Evolutionary conservation across 495 filamentous ascomycete species (phyloP).

Genomic region (Stereocaulon alpinum): DNA sequence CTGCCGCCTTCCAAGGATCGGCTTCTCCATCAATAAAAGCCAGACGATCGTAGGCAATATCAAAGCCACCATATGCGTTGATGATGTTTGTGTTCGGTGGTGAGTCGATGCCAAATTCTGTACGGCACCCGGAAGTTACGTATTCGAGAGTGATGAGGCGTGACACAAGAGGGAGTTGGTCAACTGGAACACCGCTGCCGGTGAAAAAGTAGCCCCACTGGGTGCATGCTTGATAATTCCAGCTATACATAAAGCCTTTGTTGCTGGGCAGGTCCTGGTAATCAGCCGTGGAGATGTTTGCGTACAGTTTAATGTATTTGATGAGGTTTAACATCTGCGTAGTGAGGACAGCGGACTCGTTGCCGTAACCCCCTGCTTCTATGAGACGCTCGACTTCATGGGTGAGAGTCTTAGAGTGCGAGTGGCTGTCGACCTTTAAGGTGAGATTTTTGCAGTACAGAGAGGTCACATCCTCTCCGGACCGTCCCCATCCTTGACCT

Average conservation of each 20-base stretch:
- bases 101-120: slow-evolving; percentile 52
- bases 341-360: slow-evolving; percentile 37
- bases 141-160: slow-evolving; percentile 49
- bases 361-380: slow-evolving; percentile 43
- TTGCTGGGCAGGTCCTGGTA: too few relatives aligned
- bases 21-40: slow-evolving; percentile 57
- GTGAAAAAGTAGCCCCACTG: slow-evolving; percentile 65
- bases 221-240: slow-evolving; percentile 47
- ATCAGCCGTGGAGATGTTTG: too few relatives aligned
- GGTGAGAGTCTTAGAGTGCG: too few relatives aligned
- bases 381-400: slow-evolving; percentile 36
- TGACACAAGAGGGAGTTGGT: slow-evolving; percentile 53
- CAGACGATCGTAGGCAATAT: slow-evolving; percentile 52
- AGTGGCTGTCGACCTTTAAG: too few relatives aligned
- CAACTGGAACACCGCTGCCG: slow-evolving; percentile 48
- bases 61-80: slow-evolving; percentile 60
- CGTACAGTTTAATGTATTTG: slow-evolving; percentile 40
- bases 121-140: slow-evolving; percentile 40
- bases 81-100: slow-evolving; percentile 45
- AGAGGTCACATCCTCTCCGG: too few relatives aligned
- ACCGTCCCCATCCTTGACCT: too few relatives aligned
- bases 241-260: slow-evolving; percentile 34
- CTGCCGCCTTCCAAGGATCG: slow-evolving; percentile 62
- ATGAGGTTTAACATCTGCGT: slow-evolving; percentile 55
- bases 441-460: too few relatives aligned